Evolutionary conservation across 2,329 filamentous ascomycete genomes (phyloP).

Genomic region (Penicillium paneum): DNA sequence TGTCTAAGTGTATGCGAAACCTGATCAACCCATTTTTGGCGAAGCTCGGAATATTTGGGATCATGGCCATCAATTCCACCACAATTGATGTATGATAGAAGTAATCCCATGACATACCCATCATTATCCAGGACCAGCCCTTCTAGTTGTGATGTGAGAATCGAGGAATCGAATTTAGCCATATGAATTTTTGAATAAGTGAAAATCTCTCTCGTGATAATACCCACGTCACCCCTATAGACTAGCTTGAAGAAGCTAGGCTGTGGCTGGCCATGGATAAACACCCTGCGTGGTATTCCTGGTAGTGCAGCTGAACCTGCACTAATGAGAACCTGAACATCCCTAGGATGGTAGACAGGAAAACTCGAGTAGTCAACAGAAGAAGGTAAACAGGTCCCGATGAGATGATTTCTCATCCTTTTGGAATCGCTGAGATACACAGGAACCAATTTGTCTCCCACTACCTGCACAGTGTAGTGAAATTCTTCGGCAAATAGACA

Average conservation of each 20-base stretch:
- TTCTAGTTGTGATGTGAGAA: conserved; percentile 15
- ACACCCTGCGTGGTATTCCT: conserved; percentile 15
- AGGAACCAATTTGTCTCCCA: not conserved
- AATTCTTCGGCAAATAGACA: not conserved
- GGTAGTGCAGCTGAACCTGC: conserved; percentile 7
- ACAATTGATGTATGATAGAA: conserved; percentile 16
- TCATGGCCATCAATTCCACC: not conserved
- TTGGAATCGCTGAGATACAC: not conserved
- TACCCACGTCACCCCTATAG: conserved; percentile 10
- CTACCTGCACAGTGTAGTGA: not conserved
- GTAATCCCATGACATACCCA: conserved; percentile 9
- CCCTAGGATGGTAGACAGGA: conserved; percentile 11
- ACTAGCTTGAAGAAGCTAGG: conserved; percentile 20
- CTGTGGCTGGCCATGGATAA: conserved; percentile 8
- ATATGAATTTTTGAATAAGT: conserved; percentile 12
- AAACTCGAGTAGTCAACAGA: conserved; percentile 14
- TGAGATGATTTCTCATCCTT: not conserved
- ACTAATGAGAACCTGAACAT: conserved; percentile 13
- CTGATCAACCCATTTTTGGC: conserved; percentile 12
- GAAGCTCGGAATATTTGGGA: conserved; percentile 5
- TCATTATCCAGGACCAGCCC: conserved; percentile 12
- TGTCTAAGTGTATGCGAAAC: conserved; percentile 3
- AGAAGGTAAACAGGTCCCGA: conserved; percentile 1
- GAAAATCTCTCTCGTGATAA: conserved; percentile 7
- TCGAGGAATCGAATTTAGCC: conserved; percentile 5